Evolutionary conservation across 2,329 filamentous ascomycete genomes (phyloP), one percentile per base, ranked within the genome.

Genomic region (Colletotrichum sidae): DNA sequence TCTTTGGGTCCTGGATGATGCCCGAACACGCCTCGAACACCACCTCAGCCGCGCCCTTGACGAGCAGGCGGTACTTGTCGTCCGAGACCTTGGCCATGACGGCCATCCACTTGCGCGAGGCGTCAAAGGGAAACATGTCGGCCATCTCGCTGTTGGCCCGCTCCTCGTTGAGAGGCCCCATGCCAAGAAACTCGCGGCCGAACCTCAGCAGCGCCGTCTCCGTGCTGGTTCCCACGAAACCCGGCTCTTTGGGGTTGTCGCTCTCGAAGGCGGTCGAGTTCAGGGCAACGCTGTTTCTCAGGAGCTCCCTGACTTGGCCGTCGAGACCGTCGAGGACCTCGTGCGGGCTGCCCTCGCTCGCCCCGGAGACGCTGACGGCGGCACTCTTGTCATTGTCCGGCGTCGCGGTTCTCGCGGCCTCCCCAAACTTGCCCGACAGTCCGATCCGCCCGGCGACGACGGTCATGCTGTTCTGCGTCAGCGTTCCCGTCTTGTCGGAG

Each of bases 401-500:
- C 2, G 11, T 41, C 6, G 49, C 15, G 2, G 53, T 34, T 11
- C 41, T 49, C 3, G 56, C n/a, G 3, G 49, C 60, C 37, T 80
- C 78, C 8, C 80, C 76, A 50, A 79, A 80, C 38, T 69, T 71
- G 11, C 72, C 71, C 8, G 76, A 73, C 5, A 76, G 41, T 4
- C 87, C 87, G n/a, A 90, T 71, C 6, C 84, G 85, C 7, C 86
- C 87, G 25, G 82, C 80, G 12, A 89, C 86, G 2, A 88, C 84
- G 3, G 80, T 85, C 87, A 90, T 90, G 68, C 85, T 84, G 68
- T 89, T 89, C 69, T 88, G 84, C 0, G 88, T 90, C 33, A 90
- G 76, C 1, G 88, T 90, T 5, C 88, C 88, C 0, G 88, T 90
- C 73, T 90, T 90, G 69, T 90, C 88, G 0, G 87, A 89, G 72